Evolutionary conservation across 305 asterid species (phyloP), one percentile per base, ranked within the genome.

Genomic region (Euphrasia arctica): DNA sequence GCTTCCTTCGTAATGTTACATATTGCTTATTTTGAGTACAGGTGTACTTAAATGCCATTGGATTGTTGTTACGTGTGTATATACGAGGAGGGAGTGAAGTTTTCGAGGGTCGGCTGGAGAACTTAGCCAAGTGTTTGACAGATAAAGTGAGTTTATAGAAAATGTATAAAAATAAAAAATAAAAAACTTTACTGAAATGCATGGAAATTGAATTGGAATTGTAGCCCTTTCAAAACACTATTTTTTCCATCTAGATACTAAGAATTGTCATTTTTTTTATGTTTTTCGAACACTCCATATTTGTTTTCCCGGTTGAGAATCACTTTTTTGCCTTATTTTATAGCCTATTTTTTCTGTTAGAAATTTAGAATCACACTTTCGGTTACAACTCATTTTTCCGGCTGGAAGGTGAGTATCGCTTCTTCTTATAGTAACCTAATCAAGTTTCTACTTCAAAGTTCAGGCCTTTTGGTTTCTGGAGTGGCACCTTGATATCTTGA

Each of bases 401-500:
- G 49, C 13, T 43, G 10, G 13, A 43, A 43, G 49, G 4, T 50
- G 25, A 50, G 10, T 3, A 14, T 14, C 28, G 69, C 22, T 51
- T 43, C n/a, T 43, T 8, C 12, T 5, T 41, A 6, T 41, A 32
- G 36, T 32, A 32, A 32, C 45, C 43, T 39, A 39, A 39, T 39
- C 43, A 39, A 39, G 49, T 43, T 43, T 45, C 14, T 45, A n/a
- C 15, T 47, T 15, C 52, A 9, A 51, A 57, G 61, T 65, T 69
- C 77, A 90, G 99, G 79, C 80, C 29, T 60, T 80, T 66, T 93
- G 99, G 99, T 80, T 79, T 79, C 83, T 90, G 58, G 97, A 93
- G 69, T 93, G 95, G 95, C 99, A 90, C 90, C 80, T 93, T 64
- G 99, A 93, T 82, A 72, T 93, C 64, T 72, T 90, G 93, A 83